A percentile compares a stretch with the other conserved stretches of the same genome.
Evolutionary conservation across 306 rosid species (phyloP).

Genomic region (Ormosia semicastrata): DNA sequence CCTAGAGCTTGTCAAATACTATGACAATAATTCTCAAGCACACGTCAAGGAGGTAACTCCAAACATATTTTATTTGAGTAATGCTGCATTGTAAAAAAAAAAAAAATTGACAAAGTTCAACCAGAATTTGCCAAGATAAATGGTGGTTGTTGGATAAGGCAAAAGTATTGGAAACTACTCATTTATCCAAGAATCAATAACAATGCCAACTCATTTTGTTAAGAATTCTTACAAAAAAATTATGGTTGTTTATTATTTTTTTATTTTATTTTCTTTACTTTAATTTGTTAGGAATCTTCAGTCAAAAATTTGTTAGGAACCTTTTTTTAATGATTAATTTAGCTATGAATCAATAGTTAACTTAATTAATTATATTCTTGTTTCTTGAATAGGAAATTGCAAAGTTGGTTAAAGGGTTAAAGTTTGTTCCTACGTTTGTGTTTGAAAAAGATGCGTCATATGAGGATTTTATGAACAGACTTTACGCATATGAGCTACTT

Average conservation of each 20-base stretch:
- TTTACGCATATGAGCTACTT: conserved; percentile 29
- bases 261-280: too few species aligned
- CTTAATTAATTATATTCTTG: neutral
- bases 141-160: too few species aligned
- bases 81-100: too few species aligned
- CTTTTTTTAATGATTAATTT: neutral
- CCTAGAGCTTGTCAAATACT: conserved; percentile 54
- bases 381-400: conserved; percentile 30
- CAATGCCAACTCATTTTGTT: too few species aligned
- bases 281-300: too few species aligned
- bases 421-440: conserved; percentile 38
- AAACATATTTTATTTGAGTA: neutral
- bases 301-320: too few species aligned
- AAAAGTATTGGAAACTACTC: too few species aligned
- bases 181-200: too few species aligned
- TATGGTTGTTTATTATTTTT: too few species aligned
- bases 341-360: neutral
- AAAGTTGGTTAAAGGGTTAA: conserved; percentile 33
- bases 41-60: conserved; percentile 40
- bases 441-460: conserved; percentile 52
- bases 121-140: too few species aligned
- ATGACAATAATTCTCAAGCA: conserved; percentile 23
- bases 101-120: too few species aligned
- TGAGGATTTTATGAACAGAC: conserved; percentile 53
- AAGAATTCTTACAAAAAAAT: too few species aligned